phyloP scores from a whole-genome alignment of 2,329 filamentous ascomycete genomes.

The Colletotrichum lindemuthianum region DNA sequence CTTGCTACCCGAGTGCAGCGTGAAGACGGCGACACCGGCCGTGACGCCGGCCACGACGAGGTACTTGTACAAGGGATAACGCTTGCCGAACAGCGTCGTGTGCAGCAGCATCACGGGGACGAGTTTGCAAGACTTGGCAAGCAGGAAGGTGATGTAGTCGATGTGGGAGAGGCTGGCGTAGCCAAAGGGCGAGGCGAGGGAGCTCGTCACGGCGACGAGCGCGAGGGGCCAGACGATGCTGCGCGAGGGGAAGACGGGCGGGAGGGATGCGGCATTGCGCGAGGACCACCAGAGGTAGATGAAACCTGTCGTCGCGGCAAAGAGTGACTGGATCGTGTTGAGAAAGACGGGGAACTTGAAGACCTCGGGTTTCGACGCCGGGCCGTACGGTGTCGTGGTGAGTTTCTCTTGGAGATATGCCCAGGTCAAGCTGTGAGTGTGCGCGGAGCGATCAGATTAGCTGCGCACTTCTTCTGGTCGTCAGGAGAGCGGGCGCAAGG shows the following conservation, averaged over 20 bases:
- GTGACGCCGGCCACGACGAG: slow-evolving; percentile 92
- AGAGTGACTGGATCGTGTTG: slow-evolving; percentile 93
- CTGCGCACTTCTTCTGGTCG: not conserved
- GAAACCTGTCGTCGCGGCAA: slow-evolving; percentile 84
- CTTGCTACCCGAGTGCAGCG: slow-evolving; percentile 78
- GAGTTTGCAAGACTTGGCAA: slow-evolving; percentile 97
- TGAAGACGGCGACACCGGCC: slow-evolving; percentile 92
- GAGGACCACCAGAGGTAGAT: slow-evolving; percentile 80
- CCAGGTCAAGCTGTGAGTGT: slow-evolving; percentile 80
- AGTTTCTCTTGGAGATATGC: slow-evolving; percentile 96
- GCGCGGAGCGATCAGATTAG: not conserved
- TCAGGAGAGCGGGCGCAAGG: not conserved
- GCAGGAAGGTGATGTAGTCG: slow-evolving; percentile 97
- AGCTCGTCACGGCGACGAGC: slow-evolving; percentile 84
- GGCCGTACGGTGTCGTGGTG: slow-evolving; percentile 88
- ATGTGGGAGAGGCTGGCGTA: slow-evolving; percentile 93
- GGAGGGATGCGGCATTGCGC: slow-evolving; percentile 56
- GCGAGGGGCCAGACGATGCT: slow-evolving; percentile 81
- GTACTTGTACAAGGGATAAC: slow-evolving; percentile 97
- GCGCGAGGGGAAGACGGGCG: slow-evolving; percentile 79
- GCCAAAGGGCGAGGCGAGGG: slow-evolving; percentile 93
- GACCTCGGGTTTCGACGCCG: slow-evolving; percentile 71
- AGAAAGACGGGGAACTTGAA: slow-evolving; percentile 96
- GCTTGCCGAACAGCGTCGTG: slow-evolving; percentile 87
- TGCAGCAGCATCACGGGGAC: slow-evolving; percentile 99